These are phyloP conservation scores for Furcasterigmium furcatum DNA, from an alignment of 2,329 filamentous ascomycete species.

Conservation along the genomic window DNA sequence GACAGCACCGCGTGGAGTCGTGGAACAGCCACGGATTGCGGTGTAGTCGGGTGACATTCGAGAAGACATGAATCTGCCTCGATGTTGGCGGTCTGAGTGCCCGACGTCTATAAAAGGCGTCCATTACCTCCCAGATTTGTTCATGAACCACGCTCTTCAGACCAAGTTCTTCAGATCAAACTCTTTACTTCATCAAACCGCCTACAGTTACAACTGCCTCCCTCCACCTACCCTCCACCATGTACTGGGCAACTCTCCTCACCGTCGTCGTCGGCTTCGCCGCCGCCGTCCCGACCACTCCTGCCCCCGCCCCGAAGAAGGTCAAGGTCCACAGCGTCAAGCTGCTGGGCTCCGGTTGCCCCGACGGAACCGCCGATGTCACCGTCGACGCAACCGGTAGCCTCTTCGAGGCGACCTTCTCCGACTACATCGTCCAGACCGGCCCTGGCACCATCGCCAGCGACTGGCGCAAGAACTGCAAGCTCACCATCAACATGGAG, in stretches of 20 bases:
- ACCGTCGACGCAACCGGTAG: slow-evolving; percentile 17
- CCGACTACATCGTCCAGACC: slow-evolving; percentile 17
- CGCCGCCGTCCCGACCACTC: neutral
- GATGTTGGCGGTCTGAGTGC: too few species aligned
- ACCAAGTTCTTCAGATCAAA: too few species aligned
- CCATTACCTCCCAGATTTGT: too few species aligned
- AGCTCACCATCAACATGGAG: slow-evolving; percentile 19
- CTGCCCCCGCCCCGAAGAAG: neutral
- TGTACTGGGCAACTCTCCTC: neutral
- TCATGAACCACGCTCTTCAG: too few species aligned
- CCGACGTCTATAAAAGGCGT: too few species aligned
- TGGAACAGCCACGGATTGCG: too few species aligned
- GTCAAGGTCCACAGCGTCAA: slow-evolving; percentile 16
- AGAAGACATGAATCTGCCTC: too few species aligned
- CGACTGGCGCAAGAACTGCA: slow-evolving; percentile 23
- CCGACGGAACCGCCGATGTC: slow-evolving; percentile 16
- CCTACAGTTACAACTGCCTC: neutral
- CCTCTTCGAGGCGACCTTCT: slow-evolving; percentile 21
- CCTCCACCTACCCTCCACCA: neutral
- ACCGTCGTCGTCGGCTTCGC: neutral
- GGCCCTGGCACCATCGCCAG: slow-evolving; percentile 14
- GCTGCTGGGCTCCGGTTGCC: slow-evolving; percentile 20
- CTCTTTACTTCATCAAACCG: too few species aligned
- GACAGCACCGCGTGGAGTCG: too few species aligned
- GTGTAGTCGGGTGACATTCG: too few species aligned